Evolutionary conservation across 345 rosid species (phyloP), one percentile per base, ranked within the genome.

Genomic region (Populus pruinosa): DNA sequence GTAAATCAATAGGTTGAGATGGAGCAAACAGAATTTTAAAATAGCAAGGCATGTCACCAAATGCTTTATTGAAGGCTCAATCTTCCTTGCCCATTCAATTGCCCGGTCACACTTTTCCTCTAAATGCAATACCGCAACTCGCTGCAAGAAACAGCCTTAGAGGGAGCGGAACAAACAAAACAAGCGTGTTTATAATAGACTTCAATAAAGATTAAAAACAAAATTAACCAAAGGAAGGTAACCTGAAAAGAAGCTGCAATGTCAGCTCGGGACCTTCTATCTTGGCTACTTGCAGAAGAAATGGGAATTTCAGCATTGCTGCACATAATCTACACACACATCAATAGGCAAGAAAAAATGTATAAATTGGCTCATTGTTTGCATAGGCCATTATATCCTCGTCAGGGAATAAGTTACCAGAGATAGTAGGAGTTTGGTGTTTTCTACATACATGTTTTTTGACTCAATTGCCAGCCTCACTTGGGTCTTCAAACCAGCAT

Each of bases 181-280:
- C 10, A 67, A 38, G 5, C 14, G 41, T 29, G 29, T 56, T 7
- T 59, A 67, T 13, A 27, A 39, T 61, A 50, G 2, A 67, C 3
- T 29, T 63, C 44, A 17, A 68, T 14, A 39, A 11, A 62, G 41
- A 69, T 17, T 11, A 39, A 67, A 36, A 23, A n/a, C 6, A 27
- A 56, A 41, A 64, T 31, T 13, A 27, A 5, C 29, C 5, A 68
- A 39, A 66, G 53, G n/a, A 50, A 71, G 35, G 67, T 33, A 65
- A 93, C 98, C 97, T 94, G 99, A 83, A 95, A 95, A 78, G 99
- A 89, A 82, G 97, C 99, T 8, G 99, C 99, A 55, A 93, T 88
- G 80, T 95, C 94, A 77, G 99, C 98, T 80, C 99, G 87, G 63
- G 87, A 84, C 76, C 78, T 84, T 89, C 98, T 89, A 70, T 93